Conservation (phyloP, 2,329 filamentous ascomycete species). For the Cladosporium austrohemisphaericum region DNA sequence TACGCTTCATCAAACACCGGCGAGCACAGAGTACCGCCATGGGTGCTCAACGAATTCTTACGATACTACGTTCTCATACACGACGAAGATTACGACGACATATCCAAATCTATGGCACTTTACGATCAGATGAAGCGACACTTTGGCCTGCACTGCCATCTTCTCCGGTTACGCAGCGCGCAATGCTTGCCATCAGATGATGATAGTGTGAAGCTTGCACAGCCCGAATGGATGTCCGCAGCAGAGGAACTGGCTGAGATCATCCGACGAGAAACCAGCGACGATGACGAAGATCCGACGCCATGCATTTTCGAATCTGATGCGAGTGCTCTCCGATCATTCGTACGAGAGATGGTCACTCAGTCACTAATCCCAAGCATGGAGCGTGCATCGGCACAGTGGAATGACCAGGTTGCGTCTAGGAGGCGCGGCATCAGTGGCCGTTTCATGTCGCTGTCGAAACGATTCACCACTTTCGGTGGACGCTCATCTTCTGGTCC, state of each 20-base stretch:
- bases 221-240: slow-evolving; percentile 85
- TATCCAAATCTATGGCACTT: slow-evolving; percentile 78
- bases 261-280: slow-evolving; percentile 47
- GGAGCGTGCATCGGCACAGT: slow-evolving; percentile 85
- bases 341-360: slow-evolving; percentile 90
- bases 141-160: slow-evolving; percentile 90
- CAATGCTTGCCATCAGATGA: slow-evolving; percentile 87
- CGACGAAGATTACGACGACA: slow-evolving; percentile 93
- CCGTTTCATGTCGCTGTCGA: slow-evolving; percentile 89
- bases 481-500: slow-evolving; percentile 57
- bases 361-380: slow-evolving; percentile 94
- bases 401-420: slow-evolving; percentile 97
- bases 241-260: slow-evolving; percentile 76
- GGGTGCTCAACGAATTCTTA: slow-evolving; percentile 88
- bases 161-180: slow-evolving; percentile 78
- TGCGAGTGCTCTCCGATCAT: slow-evolving; percentile 78
- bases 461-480: slow-evolving; percentile 83
- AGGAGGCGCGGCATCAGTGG: slow-evolving; percentile 82
- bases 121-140: slow-evolving; percentile 99
- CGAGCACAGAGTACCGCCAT: slow-evolving; percentile 68
- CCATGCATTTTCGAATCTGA: slow-evolving; percentile 90
- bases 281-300: slow-evolving; percentile 67
- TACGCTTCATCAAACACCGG: slow-evolving; percentile 83
- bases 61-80: slow-evolving; percentile 96
- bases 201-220: slow-evolving; percentile 76